Evolutionary conservation across 2,329 filamentous ascomycete species (phyloP), one percentile per base, ranked within the genome.

Genomic region (Pseudopithomyces chartarum): DNA sequence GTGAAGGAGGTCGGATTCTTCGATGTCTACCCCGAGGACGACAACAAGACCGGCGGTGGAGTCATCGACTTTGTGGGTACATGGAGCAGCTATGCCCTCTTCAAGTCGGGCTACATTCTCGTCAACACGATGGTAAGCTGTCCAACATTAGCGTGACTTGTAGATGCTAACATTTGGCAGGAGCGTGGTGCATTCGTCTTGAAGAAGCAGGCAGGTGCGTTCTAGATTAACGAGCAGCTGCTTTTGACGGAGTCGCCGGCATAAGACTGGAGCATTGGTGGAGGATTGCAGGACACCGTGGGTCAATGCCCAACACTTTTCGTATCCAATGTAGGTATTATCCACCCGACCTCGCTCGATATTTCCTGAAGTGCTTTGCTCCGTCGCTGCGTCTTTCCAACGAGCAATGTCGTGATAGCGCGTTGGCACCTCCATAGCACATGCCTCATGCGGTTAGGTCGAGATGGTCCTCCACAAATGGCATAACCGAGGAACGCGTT

Each of bases 1-100:
- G 74, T 80, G 20, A 76, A 75, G 56, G 77, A 81, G 60, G 62
- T 79, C 19, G 78, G 68, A 17, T 79, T 76, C 68, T 78, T 79
- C 55, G 76, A 79, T 59, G 61, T 79, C 33, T 78, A 79, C 63
- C 77, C 77, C 7, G 77, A 79, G 54, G 77, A 79, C 48, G 77
- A 79, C 58, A 68, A 73, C 39, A 50, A 62, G 43, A 64, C 70
- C 3, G 69, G 72, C 5, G 76, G 75, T 22, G 78, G 79, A n/a
- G 63, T 64, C 5, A 62, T 79, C 6, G 70, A 77, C 44, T 81
- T 79, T 58, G 74, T 78, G 6, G 78, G 78, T 11, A 76, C 74
- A 1, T 80, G 78, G 79, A 74, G 73, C 33, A 76, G 70, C 52
- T 80, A 80, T 59, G 73, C 71, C 13, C 59, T 71, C 7, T 77